Base-by-base conservation (phyloP, 2,329 filamentous ascomycete genomes). In the Diaporthe sp. region DNA sequence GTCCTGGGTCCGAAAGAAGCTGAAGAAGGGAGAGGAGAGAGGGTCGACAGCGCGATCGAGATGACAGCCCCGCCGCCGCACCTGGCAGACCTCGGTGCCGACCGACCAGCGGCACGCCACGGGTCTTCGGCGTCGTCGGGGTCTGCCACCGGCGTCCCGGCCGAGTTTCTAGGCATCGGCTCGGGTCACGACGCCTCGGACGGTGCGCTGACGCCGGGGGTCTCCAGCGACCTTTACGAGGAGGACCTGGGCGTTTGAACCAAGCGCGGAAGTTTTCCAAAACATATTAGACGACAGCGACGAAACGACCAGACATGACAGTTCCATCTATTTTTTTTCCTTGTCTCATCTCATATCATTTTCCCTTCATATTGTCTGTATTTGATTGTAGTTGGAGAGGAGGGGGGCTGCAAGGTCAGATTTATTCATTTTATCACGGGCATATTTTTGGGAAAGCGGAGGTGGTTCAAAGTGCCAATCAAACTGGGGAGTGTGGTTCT, bases 31-130 rank as follows among this genome's bases (percentile, higher is more conserved):
- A 61, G 59, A 65, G 72, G 47, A 69, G 72, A 72, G 32, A 65
- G 72, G 25, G 32, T 75, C 69, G 74, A 75, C 61, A 74, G 72
- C 32, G 72, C 72, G 32, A 53, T 74, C 72, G 74, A 71, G 32
- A 75, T 75, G 74, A 72, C 35, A 51, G 71, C 32, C 42, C 53
- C 74, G 19, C 63, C 74, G 17, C 51, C 61, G 9, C 63, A 55
- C 27, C 58, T 74, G 35, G 42, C 69, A 44, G 73, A 69, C 15
- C 42, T 37, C 39, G 65, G 53, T 35, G 32, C 55, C 32, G 22
- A 22, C 22, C 59, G 61, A 7, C 56, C 56, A 19, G 56, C 47
- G 12, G 17, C 32, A 13, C 56, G 56, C 15, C 70, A 71, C 56
- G 59, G 35, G 15, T 70, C 53, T 22, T 47, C 58, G 17, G 55